Percentiles rank a stretch among this genome's conserved stretches.
phyloP scores from a whole-genome alignment of 2,329 filamentous ascomycete genomes.

The Arthrinium puccinioides region DNA sequence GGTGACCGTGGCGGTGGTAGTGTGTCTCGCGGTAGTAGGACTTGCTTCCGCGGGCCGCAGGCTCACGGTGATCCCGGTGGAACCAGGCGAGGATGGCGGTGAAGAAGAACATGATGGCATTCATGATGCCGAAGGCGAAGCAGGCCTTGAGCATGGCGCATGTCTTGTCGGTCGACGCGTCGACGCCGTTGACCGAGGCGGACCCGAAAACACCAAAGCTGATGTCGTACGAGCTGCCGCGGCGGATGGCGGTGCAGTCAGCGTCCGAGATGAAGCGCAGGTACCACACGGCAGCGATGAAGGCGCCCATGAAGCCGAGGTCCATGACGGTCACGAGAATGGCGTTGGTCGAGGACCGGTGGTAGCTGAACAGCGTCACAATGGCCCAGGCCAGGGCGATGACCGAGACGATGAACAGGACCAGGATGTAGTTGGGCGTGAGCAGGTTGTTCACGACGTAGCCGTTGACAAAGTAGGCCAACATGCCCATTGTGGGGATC shows the following conservation, averaged over 20 bases:
- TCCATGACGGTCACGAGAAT: constrained; percentile 54
- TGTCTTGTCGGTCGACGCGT: constrained; percentile 59
- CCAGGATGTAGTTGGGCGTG: constrained; percentile 55
- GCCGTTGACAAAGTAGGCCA: constrained; percentile 57
- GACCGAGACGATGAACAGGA: constrained; percentile 61
- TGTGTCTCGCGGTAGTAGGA: constrained; percentile 37
- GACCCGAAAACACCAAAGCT: constrained; percentile 56
- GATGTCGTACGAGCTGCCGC: constrained; percentile 42
- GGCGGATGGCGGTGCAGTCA: constrained; percentile 58
- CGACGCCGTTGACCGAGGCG: constrained; percentile 43
- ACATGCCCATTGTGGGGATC: constrained; percentile 61
- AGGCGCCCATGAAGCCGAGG: constrained; percentile 53
- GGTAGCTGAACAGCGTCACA: constrained; percentile 60
- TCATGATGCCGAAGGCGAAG: constrained; percentile 89
- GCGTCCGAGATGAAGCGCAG: constrained; percentile 52
- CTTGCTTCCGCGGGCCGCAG: constrained; percentile 24
- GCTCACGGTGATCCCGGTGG: constrained; percentile 36
- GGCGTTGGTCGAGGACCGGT: constrained; percentile 54
- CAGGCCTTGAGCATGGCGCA: constrained; percentile 89
- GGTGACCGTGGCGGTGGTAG: constrained; percentile 38
- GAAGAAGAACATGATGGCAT: constrained; percentile 71
- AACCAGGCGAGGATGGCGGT: constrained; percentile 64
- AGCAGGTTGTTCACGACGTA: constrained; percentile 49
- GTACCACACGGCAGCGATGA: constrained; percentile 56
- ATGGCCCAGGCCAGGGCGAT: constrained; percentile 57